A percentile compares a stretch with the other conserved stretches of the same genome.
Evolutionary conservation across 306 rosid species (phyloP).

Genomic region (Herpetospermum pedunculosum): DNA sequence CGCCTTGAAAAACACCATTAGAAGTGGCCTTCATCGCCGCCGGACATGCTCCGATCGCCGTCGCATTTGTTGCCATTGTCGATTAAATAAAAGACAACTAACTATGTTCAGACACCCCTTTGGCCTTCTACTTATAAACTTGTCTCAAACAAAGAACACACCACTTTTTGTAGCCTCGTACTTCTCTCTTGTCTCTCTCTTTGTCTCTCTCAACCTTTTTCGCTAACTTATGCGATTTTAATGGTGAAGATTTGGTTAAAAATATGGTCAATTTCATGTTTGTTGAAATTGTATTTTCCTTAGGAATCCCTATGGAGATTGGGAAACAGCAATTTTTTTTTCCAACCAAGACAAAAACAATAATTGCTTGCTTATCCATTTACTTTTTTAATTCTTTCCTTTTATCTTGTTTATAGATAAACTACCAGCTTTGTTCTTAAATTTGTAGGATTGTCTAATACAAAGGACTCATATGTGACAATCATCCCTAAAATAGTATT

Average conservation of each 20-base stretch:
- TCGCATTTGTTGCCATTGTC: constrained; percentile 6
- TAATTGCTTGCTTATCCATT: not conserved
- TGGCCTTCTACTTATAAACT: not conserved
- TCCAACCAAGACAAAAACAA: no score
- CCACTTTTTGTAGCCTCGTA: not conserved
- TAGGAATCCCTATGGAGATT: not conserved
- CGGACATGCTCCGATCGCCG: constrained; percentile 12
- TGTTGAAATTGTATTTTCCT: not conserved
- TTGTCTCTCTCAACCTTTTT: not conserved
- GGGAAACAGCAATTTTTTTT: not conserved
- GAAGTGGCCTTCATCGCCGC: constrained; percentile 49
- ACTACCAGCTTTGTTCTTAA: no score
- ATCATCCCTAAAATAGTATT: no score
- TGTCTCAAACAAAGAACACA: not conserved
- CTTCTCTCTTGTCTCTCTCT: no score
- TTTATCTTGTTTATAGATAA: no score
- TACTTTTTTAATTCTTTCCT: no score
- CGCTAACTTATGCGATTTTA: not conserved
- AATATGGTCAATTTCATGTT: not conserved
- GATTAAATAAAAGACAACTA: no score
- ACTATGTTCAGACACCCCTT: no score
- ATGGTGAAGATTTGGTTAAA: not conserved
- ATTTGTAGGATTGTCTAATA: no score
- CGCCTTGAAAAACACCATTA: constrained; percentile 61
- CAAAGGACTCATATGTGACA: no score